Base-by-base conservation (phyloP, 768 basidiomycete species). In the Russula sp. region DNA sequence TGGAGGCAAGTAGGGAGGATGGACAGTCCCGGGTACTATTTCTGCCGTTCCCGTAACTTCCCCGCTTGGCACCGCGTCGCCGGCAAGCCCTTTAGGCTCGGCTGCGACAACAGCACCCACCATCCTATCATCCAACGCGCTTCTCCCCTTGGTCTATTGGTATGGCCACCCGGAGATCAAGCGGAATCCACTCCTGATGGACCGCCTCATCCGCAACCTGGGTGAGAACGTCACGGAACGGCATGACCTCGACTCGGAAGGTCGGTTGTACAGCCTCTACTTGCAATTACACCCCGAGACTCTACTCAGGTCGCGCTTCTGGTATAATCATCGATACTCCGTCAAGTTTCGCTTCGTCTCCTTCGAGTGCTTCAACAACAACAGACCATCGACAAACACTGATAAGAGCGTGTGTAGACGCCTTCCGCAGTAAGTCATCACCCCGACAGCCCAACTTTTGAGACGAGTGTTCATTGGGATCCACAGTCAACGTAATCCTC, bases 321-420 rank as follows among this genome's bases (percentile, higher is more conserved):
- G 94, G 94, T 1, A 65, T 94, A 45, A 84, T 96, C 67, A 81
- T 98, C 64, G 94, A 98, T 69, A 95, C 94, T 0, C 88, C 91
- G 0, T 84, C 84, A 59, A 84, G 82, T 61, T 94, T 87, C 73
- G 87, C 82, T 18, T 81, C 82, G 65, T 85, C 79, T 32, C 76
- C 82, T 27, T 61, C 59, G 13, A 76, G 74, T 31, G 73, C 78
- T 10, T 83, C 83, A 20, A 75, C 82, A 67, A 58, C 31, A 14
- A 22, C 44, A 5, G 90, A 91, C 52, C 82, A 85, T 34, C 84
- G 91, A 54, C 88, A 91, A 55, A 82, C 81, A 20, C 79, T 94
- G 45, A 88, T 96, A 68, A 87, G 87, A 66, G 87, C 91, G 1
- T 93, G 90, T 59, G 84, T 96, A 22, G 90, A 95, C 63, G 87